Conservation (phyloP, 2,329 filamentous ascomycete species). For the Lanzia echinophila region DNA sequence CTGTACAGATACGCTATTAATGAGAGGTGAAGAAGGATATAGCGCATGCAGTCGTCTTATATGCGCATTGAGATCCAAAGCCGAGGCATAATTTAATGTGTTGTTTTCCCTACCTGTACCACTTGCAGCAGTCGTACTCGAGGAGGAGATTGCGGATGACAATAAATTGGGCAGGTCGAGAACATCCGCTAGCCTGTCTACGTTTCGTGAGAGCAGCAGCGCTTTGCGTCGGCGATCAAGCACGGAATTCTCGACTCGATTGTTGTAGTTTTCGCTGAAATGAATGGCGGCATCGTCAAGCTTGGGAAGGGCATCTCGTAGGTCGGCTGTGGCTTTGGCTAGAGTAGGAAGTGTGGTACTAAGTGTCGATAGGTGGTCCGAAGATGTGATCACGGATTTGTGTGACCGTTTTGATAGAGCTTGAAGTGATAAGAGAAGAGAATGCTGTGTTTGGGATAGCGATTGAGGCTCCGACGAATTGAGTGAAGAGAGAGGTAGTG, state of each 20-base stretch:
- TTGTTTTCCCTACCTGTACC: constrained; percentile 32
- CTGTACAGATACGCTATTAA: constrained; percentile 66
- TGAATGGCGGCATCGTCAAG: constrained; percentile 71
- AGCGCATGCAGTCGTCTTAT: constrained; percentile 78
- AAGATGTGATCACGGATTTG: constrained; percentile 74
- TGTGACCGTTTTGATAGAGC: constrained; percentile 84
- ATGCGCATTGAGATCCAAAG: constrained; percentile 87
- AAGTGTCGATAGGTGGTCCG: constrained; percentile 69
- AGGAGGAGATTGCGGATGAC: constrained; percentile 64
- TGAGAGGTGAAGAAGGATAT: constrained; percentile 71
- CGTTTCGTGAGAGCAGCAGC: constrained; percentile 75
- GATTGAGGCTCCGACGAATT: constrained; percentile 69
- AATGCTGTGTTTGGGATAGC: constrained; percentile 75
- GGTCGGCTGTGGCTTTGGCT: constrained; percentile 54
- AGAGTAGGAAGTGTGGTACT: constrained; percentile 65
- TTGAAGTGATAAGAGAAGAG: constrained; percentile 76
- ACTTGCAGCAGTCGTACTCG: constrained; percentile 34
- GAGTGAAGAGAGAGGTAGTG: constrained; percentile 67
- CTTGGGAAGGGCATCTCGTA: constrained; percentile 67
- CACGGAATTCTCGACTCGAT: constrained; percentile 59
- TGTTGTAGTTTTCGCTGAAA: constrained; percentile 80
- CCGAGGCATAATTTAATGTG: constrained; percentile 74
- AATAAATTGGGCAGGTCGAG: constrained; percentile 84
- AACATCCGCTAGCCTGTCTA: constrained; percentile 83
- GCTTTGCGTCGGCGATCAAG: constrained; percentile 71